Base-by-base conservation (phyloP, 2,329 filamentous ascomycete species). In the Aspergillus piperis region DNA sequence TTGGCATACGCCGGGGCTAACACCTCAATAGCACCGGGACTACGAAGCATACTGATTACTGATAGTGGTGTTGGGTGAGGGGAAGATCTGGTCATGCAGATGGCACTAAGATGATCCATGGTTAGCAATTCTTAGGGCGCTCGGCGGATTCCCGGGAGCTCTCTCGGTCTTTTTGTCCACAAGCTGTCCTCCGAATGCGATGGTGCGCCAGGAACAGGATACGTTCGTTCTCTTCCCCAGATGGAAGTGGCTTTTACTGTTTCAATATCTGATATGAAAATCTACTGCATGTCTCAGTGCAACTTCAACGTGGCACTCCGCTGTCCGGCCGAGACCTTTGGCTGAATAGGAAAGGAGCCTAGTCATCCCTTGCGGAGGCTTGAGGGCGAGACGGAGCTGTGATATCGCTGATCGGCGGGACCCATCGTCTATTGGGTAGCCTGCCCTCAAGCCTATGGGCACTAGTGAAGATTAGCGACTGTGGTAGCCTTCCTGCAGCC, bases 381-480 rank as follows among this genome's bases (percentile, higher is more conserved):
- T 27, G 36, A 23, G 52, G 21, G 19, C 41, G 8, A 25, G 41
- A 54, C 15, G 11, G 13, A 42, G 52, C 36, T 19, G 41, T 42
- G 52, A 54, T 54, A 39, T 39, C 32, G 44, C 54, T 25, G 55
- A 65, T 64, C 62, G 55, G 55, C 59, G 55, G 49, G 38, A 47
- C 42, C 56, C 56, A 55, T 53, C 53, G 19, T 42, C 47, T 57
- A 64, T 58, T 59, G 56, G 57, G 51, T 48, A 17, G 54, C 51
- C 57, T 48, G 44, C 57, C 53, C 44, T 41, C 49, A 30, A 41
- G 47, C 47, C 51, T 54, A 60, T 32, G 56, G 42, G 57, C 25
- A 57, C 62, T 63, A 63, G 59, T 58, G 44, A 52, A n/a, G 27
- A 59, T 63, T 63, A 61, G 48, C 49, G 47, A 27, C 44, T 44